Percentiles rank a stretch among this genome's conserved stretches.
phyloP scores from a whole-genome alignment of 768 basidiomycete genomes.

The Candolleomyces efflorescens region DNA sequence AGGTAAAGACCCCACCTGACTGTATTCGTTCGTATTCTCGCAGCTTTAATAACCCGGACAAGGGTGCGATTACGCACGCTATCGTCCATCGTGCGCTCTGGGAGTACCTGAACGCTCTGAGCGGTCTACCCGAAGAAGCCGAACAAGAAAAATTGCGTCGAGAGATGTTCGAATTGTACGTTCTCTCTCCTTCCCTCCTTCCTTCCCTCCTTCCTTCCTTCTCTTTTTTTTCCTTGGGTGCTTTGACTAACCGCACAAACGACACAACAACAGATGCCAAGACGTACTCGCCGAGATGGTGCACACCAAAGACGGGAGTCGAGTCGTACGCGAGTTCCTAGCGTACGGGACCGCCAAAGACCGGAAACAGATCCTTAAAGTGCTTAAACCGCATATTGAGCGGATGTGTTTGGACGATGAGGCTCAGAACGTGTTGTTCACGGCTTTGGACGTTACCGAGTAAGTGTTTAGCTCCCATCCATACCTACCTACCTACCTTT shows the following conservation, averaged over 20 bases:
- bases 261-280: slow-evolving; percentile 66
- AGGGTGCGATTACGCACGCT: slow-evolving; percentile 81
- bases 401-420: slow-evolving; percentile 88
- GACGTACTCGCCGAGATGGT: slow-evolving; percentile 90
- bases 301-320: slow-evolving; percentile 89
- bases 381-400: slow-evolving; percentile 84
- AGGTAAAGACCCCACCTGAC: too few species aligned
- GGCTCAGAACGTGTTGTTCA: slow-evolving; percentile 86
- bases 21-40: too few species aligned
- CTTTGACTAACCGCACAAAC: too few species aligned
- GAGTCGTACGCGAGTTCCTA: slow-evolving; percentile 81
- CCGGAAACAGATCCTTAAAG: slow-evolving; percentile 87
- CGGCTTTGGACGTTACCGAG: slow-evolving; percentile 89
- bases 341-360: slow-evolving; percentile 88
- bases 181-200: neutral
- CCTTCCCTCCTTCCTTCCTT: too few species aligned
- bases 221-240: too few species aligned
- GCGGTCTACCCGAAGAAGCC: slow-evolving; percentile 50
- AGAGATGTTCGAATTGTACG: slow-evolving; percentile 79
- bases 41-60: slow-evolving; percentile 91
- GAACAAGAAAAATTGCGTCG: slow-evolving; percentile 71
- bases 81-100: slow-evolving; percentile 84
- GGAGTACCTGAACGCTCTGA: slow-evolving; percentile 75
- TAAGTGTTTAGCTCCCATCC: slow-evolving; percentile 29
- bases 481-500: neutral